Evolutionary conservation across 768 basidiomycete genomes (phyloP).

Genomic region (Boletus rubescentipes): DNA sequence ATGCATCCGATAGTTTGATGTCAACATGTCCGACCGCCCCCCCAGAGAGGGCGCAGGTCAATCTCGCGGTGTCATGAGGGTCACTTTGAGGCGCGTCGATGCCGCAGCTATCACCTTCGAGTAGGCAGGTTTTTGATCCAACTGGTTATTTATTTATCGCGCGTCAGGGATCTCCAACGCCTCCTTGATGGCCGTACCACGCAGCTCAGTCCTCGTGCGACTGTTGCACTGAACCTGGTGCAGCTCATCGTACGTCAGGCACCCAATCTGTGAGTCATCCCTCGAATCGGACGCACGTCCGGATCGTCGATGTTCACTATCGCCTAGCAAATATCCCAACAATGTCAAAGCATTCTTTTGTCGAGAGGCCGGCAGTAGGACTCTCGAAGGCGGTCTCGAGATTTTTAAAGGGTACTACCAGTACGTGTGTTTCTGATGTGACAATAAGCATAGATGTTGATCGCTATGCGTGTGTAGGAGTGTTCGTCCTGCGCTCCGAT

Average conservation of each 20-base stretch:
- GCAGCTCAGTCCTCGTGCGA: conserved; percentile 27
- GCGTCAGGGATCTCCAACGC: conserved; percentile 22
- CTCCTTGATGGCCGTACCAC: conserved; percentile 26
- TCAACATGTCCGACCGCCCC: conserved; percentile 32
- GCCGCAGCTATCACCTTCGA: conserved; percentile 36
- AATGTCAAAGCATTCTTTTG: conserved; percentile 49
- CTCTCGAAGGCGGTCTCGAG: conserved; percentile 37
- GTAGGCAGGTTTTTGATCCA: conserved; percentile 21
- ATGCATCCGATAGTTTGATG: conserved; percentile 32
- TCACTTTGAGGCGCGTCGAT: conserved; percentile 39
- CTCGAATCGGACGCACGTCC: neutral
- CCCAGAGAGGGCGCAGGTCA: conserved; percentile 9
- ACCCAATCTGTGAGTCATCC: conserved; percentile 40
- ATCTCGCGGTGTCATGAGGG: conserved; percentile 28
- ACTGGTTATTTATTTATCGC: neutral
- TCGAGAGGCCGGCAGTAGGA: conserved; percentile 26
- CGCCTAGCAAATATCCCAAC: conserved; percentile 41
- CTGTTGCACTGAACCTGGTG: conserved; percentile 43
- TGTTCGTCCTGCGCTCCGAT: conserved; percentile 42
- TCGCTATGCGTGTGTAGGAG: conserved; percentile 32
- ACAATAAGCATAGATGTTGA: neutral
- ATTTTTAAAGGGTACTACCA: conserved; percentile 52
- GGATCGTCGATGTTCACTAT: neutral
- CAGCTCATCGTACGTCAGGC: conserved; percentile 51
- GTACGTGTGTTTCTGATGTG: conserved; percentile 30